Evolutionary conservation across 345 rosid genomes (phyloP).

Genomic region (Euphorbia lathyris): DNA sequence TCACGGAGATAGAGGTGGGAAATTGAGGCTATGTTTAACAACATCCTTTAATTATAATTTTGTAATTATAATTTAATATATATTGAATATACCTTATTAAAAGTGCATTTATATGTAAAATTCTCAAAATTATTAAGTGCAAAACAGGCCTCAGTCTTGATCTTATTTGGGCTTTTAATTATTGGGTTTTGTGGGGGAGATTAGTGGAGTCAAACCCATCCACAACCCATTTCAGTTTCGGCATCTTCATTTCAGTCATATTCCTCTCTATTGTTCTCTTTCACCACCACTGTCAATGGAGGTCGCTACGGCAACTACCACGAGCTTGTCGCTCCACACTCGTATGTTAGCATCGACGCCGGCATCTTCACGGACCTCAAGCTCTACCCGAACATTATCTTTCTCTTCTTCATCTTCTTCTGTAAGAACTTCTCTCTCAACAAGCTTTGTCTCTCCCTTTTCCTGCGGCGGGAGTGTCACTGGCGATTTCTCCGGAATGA

Average conservation of each 20-base stretch:
- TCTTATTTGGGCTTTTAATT: neutral
- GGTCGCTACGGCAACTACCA: constrained; percentile 41
- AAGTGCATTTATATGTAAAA: too few species aligned
- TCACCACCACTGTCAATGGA: constrained; percentile 33
- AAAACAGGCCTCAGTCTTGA: too few species aligned
- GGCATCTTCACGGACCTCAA: constrained; percentile 26
- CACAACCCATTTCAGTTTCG: neutral
- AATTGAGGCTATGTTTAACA: too few species aligned
- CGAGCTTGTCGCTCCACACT: constrained; percentile 41
- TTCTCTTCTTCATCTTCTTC: constrained; percentile 29
- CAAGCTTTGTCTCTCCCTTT: constrained; percentile 43
- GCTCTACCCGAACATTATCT: constrained; percentile 22
- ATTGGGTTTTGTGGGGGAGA: neutral
- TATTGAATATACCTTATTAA: too few species aligned
- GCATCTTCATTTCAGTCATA: neutral
- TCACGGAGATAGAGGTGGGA: too few species aligned
- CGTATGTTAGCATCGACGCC: constrained; percentile 36
- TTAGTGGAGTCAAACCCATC: too few species aligned
- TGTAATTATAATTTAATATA: too few species aligned
- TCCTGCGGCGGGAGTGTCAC: constrained; percentile 42
- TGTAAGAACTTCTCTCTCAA: constrained; percentile 45
- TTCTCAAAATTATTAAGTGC: too few species aligned
- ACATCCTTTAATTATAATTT: too few species aligned
- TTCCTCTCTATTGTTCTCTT: neutral
- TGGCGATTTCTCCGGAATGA: constrained; percentile 49